These are phyloP conservation scores for Capsicum chinense DNA, from an alignment of 257 asterid genomes.

Conservation along the genomic window DNA sequence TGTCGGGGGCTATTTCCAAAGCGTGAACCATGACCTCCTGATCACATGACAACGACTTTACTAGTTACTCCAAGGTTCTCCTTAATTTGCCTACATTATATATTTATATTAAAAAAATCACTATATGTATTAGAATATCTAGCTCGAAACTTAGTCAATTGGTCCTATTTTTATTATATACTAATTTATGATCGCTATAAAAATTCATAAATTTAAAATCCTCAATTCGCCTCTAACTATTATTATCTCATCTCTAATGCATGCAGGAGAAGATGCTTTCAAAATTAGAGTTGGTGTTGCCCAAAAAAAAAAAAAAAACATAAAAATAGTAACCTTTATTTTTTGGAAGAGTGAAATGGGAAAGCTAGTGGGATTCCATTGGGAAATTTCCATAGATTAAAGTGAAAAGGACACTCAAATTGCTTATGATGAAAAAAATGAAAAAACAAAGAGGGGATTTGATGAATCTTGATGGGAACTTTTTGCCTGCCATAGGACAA, in stretches of 20 bases:
- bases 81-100: too few species aligned
- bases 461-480: constrained; percentile 71
- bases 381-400: constrained; percentile 30
- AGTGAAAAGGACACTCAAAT: constrained; percentile 42
- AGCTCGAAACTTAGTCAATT: not conserved
- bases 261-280: constrained; percentile 15
- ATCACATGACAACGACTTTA: too few species aligned
- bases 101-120: too few species aligned
- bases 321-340: constrained; percentile 45
- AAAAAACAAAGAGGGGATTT: constrained; percentile 22
- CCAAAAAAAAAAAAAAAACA: not conserved
- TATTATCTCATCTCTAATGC: not conserved
- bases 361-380: constrained; percentile 33
- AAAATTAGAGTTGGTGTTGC: not conserved
- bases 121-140: not conserved
- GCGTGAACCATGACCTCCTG: too few species aligned
- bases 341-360: constrained; percentile 39
- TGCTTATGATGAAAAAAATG: constrained; percentile 41
- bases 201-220: not conserved
- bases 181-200: not conserved
- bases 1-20: too few species aligned
- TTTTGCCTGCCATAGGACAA: constrained; percentile 63
- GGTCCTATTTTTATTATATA: not conserved
- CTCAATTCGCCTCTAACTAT: not conserved
- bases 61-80: too few species aligned